Base-by-base conservation (phyloP, 2,329 filamentous ascomycete species). In the Stagonosporopsis rhizophila region DNA sequence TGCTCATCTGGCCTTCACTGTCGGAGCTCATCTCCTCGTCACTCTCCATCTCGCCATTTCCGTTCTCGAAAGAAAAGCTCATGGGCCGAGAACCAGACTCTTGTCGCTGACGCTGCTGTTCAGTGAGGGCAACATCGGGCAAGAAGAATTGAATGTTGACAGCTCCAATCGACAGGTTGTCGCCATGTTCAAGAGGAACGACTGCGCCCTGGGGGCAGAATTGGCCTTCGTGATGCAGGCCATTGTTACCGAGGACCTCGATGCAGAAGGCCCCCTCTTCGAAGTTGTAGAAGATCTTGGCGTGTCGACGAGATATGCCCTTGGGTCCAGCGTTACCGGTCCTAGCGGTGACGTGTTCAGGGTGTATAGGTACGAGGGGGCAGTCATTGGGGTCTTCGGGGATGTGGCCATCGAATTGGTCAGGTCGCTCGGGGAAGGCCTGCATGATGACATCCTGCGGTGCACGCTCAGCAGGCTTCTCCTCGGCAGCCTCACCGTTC, bases 361-460 rank as follows among this genome's bases (percentile, higher is more conserved):
- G 90, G 72, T 92, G 90, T 40, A 93, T 90, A 30, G 86, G 85
- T 44, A 92, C 82, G 55, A 90, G 83, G 3, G 88, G 86, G 52
- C 87, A 84, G 54, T 87, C 82, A 58, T 83, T 76, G 0, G 86
- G 85, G 22, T 86, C 62, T 44, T 76, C 85, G 1, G 87, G 86
- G 5, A 85, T 81, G 41, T 89, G 78, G 19, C 81, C 82, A 9
- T 81, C 81, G 35, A 88, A 77, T 67, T 89, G 85, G 15, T 70
- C 66, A n/a, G 72, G 72, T 2, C 70, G 68, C 32, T 70, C 67
- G 14, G 70, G 70, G 23, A 76, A 72, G 8, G 71, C 62, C 50
- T 74, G 71, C 69, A 76, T 73, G 50, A 76, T 56, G 47, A 75
- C 56, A 40, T 73, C 65, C 41, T 74, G 72, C 7, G 72, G 72